Percentiles rank a stretch among this genome's conserved stretches.
phyloP scores from a whole-genome alignment of 805 yeast species.

The Starmerella gropengiesseri region DNA sequence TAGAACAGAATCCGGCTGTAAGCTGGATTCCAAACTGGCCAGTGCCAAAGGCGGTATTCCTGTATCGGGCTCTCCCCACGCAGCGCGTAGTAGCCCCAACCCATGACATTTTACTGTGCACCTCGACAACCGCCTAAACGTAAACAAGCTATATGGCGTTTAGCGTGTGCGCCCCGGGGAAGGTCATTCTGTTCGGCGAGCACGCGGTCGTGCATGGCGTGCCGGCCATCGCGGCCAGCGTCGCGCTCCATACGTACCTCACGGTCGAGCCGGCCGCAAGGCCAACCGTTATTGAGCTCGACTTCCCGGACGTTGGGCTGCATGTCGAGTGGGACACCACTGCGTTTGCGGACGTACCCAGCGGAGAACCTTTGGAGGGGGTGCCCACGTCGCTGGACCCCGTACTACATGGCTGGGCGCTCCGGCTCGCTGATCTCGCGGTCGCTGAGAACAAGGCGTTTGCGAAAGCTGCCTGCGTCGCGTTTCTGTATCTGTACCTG shows the following conservation, averaged over 20 bases:
- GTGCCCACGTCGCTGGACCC: slow-evolving; percentile 20
- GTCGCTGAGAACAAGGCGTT: slow-evolving; percentile 39
- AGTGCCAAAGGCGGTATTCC: too few species aligned
- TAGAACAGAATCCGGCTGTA: too few species aligned
- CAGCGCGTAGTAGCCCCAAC: too few species aligned
- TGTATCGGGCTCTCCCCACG: too few species aligned
- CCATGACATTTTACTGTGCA: too few species aligned
- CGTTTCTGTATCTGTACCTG: slow-evolving; percentile 69
- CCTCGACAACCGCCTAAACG: too few species aligned
- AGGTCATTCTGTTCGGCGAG: slow-evolving; percentile 90
- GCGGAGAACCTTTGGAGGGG: neutral
- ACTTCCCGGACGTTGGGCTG: slow-evolving; percentile 75
- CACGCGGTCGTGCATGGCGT: slow-evolving; percentile 89
- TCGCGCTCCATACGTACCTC: slow-evolving; percentile 73
- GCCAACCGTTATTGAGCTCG: slow-evolving; percentile 43
- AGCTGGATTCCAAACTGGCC: too few species aligned
- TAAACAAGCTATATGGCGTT: slow-evolving; percentile 30
- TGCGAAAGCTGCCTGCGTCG: slow-evolving; percentile 68
- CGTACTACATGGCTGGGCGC: slow-evolving; percentile 51
- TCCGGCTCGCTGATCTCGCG: slow-evolving; percentile 30
- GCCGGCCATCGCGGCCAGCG: slow-evolving; percentile 94
- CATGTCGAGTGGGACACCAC: slow-evolving; percentile 49
- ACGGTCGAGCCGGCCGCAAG: slow-evolving; percentile 42
- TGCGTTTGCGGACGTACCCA: slow-evolving; percentile 32
- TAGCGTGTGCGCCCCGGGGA: slow-evolving; percentile 88